phyloP scores from a whole-genome alignment of 441 rosid genomes.

The Croton setiger region DNA sequence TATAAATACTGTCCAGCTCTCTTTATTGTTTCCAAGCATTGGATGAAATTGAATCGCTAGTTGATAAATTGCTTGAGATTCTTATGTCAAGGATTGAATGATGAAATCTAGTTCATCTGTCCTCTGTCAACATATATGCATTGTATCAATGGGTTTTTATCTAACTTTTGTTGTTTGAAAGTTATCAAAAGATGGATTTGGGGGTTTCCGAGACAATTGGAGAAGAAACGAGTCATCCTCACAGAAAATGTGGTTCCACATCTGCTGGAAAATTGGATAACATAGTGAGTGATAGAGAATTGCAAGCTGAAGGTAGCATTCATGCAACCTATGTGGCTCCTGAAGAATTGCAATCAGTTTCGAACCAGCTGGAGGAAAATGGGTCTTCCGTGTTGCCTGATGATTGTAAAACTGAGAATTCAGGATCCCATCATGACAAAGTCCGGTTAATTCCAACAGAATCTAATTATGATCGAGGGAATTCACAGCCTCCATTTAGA shows the following conservation, averaged over 20 bases:
- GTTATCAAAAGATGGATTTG: not conserved
- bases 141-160: not conserved
- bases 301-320: not conserved
- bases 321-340: not conserved
- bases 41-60: not conserved
- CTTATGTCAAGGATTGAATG: not conserved
- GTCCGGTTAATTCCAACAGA: not conserved
- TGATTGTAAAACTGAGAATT: slow-evolving; percentile 1
- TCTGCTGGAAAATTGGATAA: slow-evolving; percentile 7
- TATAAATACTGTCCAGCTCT: not conserved
- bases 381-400: not conserved
- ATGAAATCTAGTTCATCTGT: not conserved
- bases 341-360: not conserved
- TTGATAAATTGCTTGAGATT: not conserved
- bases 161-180: not conserved
- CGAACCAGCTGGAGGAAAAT: slow-evolving; percentile 1
- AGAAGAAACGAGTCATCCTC: slow-evolving; percentile 1
- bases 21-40: not conserved
- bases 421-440: not conserved
- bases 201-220: not conserved
- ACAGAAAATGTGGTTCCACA: not conserved
- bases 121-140: not conserved
- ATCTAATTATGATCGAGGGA: not conserved
- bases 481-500: not conserved
- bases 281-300: not conserved